Base-by-base conservation (phyloP, 345 rosid species). In the Excoecaria cochinchinensis region DNA sequence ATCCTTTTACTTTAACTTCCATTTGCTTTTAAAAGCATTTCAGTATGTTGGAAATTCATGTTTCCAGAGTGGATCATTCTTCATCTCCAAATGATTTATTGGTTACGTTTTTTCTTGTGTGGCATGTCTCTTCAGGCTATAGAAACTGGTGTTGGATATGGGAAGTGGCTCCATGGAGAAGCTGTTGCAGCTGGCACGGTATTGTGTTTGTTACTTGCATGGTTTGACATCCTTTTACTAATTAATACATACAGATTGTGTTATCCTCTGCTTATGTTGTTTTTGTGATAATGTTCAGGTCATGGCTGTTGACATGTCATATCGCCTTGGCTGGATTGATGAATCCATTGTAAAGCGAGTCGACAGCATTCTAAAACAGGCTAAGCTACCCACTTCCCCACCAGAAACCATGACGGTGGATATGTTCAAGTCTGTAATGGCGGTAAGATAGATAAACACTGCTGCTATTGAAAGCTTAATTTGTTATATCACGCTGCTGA, bases 261-360 rank as follows among this genome's bases (percentile, higher is more conserved):
- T 3, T 22, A 21, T 13, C 57, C 63, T 14, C 10, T 11, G 25
- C 7, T 84, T 70, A 79, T 73, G 55, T 48, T 56, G 15, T 16
- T 52, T 62, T 50, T 14, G 17, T 60, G 50, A 21, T 67, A 38
- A 76, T 77, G 25, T 80, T 67, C 81, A 95, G 99, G 94, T 93
- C 62, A 93, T 96, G 99, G 99, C 99, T 61, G 97, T 89, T 82
- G 97, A 95, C 89, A 88, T 95, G 98, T 95, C 99, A 71, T 82
- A 89, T 83, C 95, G 97, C 74, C 98, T 93, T 68, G 98, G 99
- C 77, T 96, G 99, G 99, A 91, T 96, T 40, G 98, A 96, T 42
- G 86, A 89, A 56, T 87, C 94, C 3, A 85, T 96, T 12, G 97
- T 96, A 42, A 84, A 86, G 69, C 88, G 97, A 69, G 89, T 89